Percentiles rank a stretch among this genome's conserved stretches.
phyloP scores from a whole-genome alignment of 352 stramenopile genomes.

The Globisporangium megalacanthum region DNA sequence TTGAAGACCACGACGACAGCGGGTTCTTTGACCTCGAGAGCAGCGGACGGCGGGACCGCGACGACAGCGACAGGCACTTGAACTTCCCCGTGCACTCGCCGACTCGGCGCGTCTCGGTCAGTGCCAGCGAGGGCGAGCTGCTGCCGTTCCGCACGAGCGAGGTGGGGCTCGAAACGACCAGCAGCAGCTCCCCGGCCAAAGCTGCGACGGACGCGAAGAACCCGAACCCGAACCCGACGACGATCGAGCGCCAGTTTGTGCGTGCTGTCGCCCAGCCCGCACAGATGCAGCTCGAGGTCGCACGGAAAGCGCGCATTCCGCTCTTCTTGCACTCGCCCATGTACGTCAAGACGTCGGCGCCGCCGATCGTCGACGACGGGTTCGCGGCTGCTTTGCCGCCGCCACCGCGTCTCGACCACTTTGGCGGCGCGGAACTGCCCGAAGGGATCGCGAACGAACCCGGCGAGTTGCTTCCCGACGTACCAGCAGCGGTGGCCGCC shows the following conservation, averaged over 20 bases:
- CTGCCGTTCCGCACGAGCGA: conserved; percentile 8
- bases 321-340: conserved; percentile 84
- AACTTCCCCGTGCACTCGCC: conserved; percentile 14
- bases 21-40: conserved; percentile 52
- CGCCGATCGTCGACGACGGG: conserved; percentile 46
- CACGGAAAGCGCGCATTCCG: conserved; percentile 74
- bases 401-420: conserved; percentile 14
- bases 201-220: conserved; percentile 32
- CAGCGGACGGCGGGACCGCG: conserved; percentile 12
- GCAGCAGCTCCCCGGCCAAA: conserved; percentile 25
- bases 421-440: conserved; percentile 13
- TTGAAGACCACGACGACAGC: conserved; percentile 36
- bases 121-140: background rate
- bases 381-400: background rate
- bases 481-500: background rate
- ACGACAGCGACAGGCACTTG: background rate
- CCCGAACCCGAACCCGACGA: background rate
- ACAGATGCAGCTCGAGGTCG: conserved; percentile 85
- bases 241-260: conserved; percentile 67
- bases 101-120: conserved; percentile 7
- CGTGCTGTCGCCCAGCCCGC: conserved; percentile 58
- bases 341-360: conserved; percentile 73
- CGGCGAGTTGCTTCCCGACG: conserved; percentile 5
- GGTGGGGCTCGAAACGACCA: conserved; percentile 6
- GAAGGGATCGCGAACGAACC: conserved; percentile 12